These are phyloP conservation scores for Pestalotiopsis sp. DNA, from an alignment of 2,329 filamentous ascomycete species.

Conservation along the genomic window DNA sequence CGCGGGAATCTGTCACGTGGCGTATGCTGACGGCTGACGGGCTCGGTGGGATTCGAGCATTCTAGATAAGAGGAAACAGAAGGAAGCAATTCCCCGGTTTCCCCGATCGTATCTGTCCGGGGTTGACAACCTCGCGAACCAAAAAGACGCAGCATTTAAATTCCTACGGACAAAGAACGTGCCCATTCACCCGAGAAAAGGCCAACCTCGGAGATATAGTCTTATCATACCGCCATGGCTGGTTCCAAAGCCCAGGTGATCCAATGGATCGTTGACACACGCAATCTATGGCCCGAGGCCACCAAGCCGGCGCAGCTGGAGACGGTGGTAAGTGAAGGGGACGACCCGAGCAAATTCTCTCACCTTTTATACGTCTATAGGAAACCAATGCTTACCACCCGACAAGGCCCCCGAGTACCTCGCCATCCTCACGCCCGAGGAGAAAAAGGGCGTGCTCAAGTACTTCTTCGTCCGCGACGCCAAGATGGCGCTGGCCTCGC, in stretches of 20 bases:
- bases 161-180: too few species aligned
- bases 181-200: too few species aligned
- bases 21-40: not conserved
- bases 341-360: not conserved
- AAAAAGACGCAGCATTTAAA: too few species aligned
- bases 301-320: constrained; percentile 50
- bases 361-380: not conserved
- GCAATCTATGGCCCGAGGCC: constrained; percentile 57
- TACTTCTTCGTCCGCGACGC: constrained; percentile 73
- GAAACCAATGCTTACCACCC: not conserved
- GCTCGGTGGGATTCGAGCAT: not conserved
- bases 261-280: constrained; percentile 66
- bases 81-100: not conserved
- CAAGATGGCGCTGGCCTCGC: constrained; percentile 73
- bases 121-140: too few species aligned
- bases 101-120: not conserved
- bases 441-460: constrained; percentile 58
- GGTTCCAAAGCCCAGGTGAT: constrained; percentile 43
- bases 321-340: constrained; percentile 40
- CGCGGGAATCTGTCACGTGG: not conserved
- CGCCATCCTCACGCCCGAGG: constrained; percentile 52
- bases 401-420: constrained; percentile 45
- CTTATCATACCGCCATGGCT: constrained; percentile 23
- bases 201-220: not conserved
- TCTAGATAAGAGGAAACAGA: not conserved